These are phyloP conservation scores for Fusarium verticillioides DNA, from an alignment of 2,329 filamentous ascomycete genomes.

Conservation along the genomic window DNA sequence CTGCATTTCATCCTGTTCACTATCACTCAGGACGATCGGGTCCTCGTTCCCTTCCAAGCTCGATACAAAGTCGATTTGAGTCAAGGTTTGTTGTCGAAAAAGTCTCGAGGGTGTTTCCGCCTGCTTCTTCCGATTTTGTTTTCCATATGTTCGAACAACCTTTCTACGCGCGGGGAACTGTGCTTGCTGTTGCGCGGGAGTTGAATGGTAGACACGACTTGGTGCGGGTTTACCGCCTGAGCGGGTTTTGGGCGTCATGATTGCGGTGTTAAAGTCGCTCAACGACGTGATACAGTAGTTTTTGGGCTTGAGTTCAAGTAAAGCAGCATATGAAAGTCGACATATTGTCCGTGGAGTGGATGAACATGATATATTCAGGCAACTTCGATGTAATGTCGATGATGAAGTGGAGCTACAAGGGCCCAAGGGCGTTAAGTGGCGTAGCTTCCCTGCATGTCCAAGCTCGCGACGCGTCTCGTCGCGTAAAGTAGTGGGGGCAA, in stretches of 20 bases:
- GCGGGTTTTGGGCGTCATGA: conserved; percentile 53
- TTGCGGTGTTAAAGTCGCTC: neutral
- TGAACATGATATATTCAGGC: conserved; percentile 1
- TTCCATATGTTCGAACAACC: conserved; percentile 51
- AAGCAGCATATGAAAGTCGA: neutral
- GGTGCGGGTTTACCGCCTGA: conserved; percentile 52
- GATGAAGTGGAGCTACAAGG: conserved; percentile 32
- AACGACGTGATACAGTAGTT: neutral
- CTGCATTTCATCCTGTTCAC: conserved; percentile 41
- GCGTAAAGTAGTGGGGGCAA: conserved; percentile 35
- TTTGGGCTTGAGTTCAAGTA: neutral
- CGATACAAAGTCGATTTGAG: conserved; percentile 55
- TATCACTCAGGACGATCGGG: conserved; percentile 44
- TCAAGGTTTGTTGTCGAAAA: conserved; percentile 56
- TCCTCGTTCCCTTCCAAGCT: conserved; percentile 48
- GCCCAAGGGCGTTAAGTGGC: conserved; percentile 33
- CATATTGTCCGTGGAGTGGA: conserved; percentile 13
- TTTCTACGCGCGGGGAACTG: conserved; percentile 53
- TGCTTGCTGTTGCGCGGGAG: conserved; percentile 52
- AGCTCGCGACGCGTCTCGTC: conserved; percentile 38
- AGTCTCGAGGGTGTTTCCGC: conserved; percentile 26
- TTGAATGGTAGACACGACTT: conserved; percentile 53
- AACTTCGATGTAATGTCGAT: conserved; percentile 15
- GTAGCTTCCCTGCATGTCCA: conserved; percentile 14
- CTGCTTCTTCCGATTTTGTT: conserved; percentile 39